Base-by-base conservation (phyloP, 495 filamentous ascomycete species). In the Astrothelium subdiscretum region DNA sequence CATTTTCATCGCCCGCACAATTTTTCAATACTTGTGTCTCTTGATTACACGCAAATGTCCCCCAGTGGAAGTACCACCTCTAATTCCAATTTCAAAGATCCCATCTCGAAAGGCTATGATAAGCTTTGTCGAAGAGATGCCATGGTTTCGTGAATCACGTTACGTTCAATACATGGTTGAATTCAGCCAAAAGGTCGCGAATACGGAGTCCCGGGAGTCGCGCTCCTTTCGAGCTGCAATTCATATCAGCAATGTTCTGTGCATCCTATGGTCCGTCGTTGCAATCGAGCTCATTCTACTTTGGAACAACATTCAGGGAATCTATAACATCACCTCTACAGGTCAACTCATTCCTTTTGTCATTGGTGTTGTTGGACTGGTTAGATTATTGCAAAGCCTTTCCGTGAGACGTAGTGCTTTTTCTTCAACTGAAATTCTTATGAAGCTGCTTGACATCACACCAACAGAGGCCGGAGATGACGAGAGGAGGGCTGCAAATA, bases 341-440 rank as follows among this genome's bases (percentile, higher is more conserved):
- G 70, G 70, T 0, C 76, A 79, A 38, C 66, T 73, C 0, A 75
- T 78, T 11, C 76, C 75, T 0, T 68, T 78, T 4, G 32, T 75
- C 3, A 63, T 77, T 31, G 71, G 67, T 38, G 13, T 69, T 20
- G 62, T 54, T 26, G 48, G 48, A 26, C 48, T 54, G 20, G 24
- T 54, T 15, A 54, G 48, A 54, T 15, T 54, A 2, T 24, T 54
- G 6, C 48, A 54, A 15, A 20, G 20, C 6, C 24, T 54, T 54
- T 54, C 48, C 15, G 48, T 54, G 15, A 54, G 48, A 54, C 48
- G 48, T 4, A 54, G 48, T 54, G 48, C 48, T 20, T n/a, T 54
- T 26, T 6, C 20, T 29, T 54, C 48, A 29, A 54, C 48, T n/a
- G 24, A 54, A 15, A 24, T 54, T 5, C 4, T 54, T 6, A 29